Base-by-base conservation (phyloP, 2,329 filamentous ascomycete species). In the Penicillium verrucosum region DNA sequence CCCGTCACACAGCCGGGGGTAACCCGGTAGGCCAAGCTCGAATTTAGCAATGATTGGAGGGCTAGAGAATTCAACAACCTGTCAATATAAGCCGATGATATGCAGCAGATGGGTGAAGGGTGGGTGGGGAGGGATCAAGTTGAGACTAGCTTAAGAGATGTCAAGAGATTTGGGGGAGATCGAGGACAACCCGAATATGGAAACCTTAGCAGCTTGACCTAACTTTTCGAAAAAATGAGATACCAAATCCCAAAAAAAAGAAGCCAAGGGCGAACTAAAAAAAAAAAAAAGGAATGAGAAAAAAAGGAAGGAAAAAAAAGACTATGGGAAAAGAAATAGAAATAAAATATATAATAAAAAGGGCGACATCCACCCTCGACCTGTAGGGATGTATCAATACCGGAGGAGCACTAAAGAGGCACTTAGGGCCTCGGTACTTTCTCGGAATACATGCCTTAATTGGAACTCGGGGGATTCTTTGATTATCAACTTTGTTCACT, bases 1-100 rank as follows among this genome's bases (percentile, higher is more conserved):
- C 23, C 56, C 54, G 63, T 65, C 56, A 58, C 56, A 65, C 63
- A 59, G 42, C 53, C 52, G 52, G 60, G 60, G 63, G 54, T 60
- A 47, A 36, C 53, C 53, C 10, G 32, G 56, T 62, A 44, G 60
- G 11, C 59, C 60, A 59, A 53, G 41, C 52, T 58, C 30, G 54
- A 63, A 60, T 46, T 9, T 23, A 29, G 34, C 38, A 38, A 32
- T 51, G 47, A 62, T 58, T 64, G 57, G 51, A 38, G 44, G 46
- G 11, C 18, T 14, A 41, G 44, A 12, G 25, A 55, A 53, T 40
- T 34, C 49, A 52, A n/a, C 16, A 41, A 44, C 12, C 34, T 52
- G 46, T 38, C 44, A 53, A 56, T 54, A 57, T 51, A 41, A 25
- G 25, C 48, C 30, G 49, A n/a, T 30, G 46, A 36, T 58, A 56